Conservation (phyloP, 192 early-diverging fungal genomes). For the Jimgerdemannia flammicorona region DNA sequence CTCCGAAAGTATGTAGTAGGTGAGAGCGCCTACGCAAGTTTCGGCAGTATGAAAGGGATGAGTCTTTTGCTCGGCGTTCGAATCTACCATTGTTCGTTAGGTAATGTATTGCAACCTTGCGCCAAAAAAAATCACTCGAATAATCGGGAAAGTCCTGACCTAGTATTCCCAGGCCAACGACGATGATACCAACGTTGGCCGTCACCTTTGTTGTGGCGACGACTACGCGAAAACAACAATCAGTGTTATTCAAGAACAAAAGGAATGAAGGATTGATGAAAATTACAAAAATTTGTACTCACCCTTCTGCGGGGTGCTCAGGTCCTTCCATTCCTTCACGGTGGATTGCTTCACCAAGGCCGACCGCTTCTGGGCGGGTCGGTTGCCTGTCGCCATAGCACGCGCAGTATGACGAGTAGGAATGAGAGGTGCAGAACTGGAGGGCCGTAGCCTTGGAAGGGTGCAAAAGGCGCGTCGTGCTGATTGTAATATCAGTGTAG, state of each 20-base stretch:
- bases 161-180: conserved; percentile 37
- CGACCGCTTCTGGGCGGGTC: neutral
- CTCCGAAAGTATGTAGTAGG: conserved; percentile 42
- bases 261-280: too few relatives aligned
- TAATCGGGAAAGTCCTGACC: neutral
- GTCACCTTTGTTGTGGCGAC: conserved; percentile 47
- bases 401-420: neutral
- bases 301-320: conserved; percentile 46
- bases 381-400: neutral
- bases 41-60: too few relatives aligned
- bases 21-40: conserved; percentile 12
- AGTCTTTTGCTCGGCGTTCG: too few relatives aligned
- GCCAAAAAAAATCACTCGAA: conserved; percentile 2
- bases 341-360: neutral
- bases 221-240: conserved; percentile 25
- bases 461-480: neutral
- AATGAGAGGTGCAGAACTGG: neutral
- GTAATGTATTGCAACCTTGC: too few relatives aligned
- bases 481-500: too few relatives aligned
- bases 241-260: neutral
- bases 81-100: too few relatives aligned
- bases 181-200: conserved; percentile 44
- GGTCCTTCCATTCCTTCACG: conserved; percentile 43
- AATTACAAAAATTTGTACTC: neutral
- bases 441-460: neutral